Conservation (phyloP, 176 grass and related monocot genomes). For the Neostapfia colusana region DNA sequence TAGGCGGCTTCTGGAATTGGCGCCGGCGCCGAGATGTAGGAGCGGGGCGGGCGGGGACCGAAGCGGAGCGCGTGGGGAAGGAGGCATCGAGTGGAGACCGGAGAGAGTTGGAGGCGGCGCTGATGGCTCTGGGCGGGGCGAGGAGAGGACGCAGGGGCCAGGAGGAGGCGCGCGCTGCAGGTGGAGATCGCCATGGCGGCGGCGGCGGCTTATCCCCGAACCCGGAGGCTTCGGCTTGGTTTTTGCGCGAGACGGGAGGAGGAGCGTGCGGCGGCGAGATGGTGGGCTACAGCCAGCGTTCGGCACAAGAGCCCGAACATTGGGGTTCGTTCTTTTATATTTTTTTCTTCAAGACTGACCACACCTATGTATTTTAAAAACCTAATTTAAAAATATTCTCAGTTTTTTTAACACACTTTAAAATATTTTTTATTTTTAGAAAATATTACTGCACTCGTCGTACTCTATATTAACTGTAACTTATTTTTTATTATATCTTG, state of each 20-base stretch:
- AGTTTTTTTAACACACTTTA: too few species aligned
- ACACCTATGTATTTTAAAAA: too few species aligned
- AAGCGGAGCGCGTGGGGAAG: not conserved
- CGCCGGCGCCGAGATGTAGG: conserved; percentile 80
- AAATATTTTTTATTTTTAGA: too few species aligned
- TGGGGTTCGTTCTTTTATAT: too few species aligned
- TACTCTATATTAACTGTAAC: too few species aligned
- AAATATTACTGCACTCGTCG: too few species aligned
- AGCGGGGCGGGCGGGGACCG: conserved; percentile 27
- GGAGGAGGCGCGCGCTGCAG: conserved; percentile 49
- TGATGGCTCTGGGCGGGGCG: not conserved
- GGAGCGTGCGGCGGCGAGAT: not conserved
- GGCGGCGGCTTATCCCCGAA: not conserved
- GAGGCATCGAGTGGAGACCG: not conserved
- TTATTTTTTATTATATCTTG: too few species aligned
- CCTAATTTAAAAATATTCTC: too few species aligned
- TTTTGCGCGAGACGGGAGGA: not conserved
- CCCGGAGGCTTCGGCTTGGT: not conserved
- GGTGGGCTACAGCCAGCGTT: not conserved
- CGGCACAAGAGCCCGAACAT: not conserved
- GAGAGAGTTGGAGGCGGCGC: not conserved
- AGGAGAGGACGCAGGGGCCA: conserved; percentile 19
- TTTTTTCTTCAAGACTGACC: too few species aligned
- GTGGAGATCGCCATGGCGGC: conserved; percentile 44
- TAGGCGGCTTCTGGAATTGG: conserved; percentile 59